Evolutionary conservation across 768 basidiomycete species (phyloP).

Genomic region (Rhodotorula paludigena): DNA sequence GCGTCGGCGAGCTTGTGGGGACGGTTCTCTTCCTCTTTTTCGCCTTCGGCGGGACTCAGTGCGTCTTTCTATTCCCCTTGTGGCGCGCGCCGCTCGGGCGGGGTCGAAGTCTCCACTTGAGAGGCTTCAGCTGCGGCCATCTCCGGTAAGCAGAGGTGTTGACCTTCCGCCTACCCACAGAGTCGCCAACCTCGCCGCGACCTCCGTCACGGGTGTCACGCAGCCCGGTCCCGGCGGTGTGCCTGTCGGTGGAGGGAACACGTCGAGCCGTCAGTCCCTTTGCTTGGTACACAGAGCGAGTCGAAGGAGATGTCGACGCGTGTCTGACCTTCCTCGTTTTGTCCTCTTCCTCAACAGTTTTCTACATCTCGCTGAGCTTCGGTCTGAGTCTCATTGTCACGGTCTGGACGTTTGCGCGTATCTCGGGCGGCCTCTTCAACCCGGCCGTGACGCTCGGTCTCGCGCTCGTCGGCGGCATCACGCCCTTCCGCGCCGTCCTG

Average conservation of each 20-base stretch:
- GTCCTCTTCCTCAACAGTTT: not conserved
- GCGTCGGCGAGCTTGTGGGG: slow-evolving; percentile 26
- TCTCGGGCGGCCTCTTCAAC: slow-evolving; percentile 13
- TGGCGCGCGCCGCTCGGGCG: too few species aligned
- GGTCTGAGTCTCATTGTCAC: slow-evolving; percentile 36
- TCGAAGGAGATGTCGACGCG: too few species aligned
- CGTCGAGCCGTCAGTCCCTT: slow-evolving; percentile 14
- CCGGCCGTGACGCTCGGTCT: slow-evolving; percentile 35
- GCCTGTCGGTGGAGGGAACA: slow-evolving; percentile 26
- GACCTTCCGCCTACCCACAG: not conserved
- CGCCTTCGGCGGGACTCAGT: slow-evolving; percentile 9
- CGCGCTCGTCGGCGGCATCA: slow-evolving; percentile 36
- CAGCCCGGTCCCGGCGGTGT: slow-evolving; percentile 3
- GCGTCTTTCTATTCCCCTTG: not conserved
- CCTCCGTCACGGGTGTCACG: slow-evolving; percentile 14
- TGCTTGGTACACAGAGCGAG: not conserved
- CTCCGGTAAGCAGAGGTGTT: not conserved
- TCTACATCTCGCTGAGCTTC: slow-evolving; percentile 38
- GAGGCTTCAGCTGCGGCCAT: too few species aligned
- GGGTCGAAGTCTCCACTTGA: too few species aligned
- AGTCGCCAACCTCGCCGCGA: slow-evolving; percentile 12
- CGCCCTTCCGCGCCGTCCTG: slow-evolving; percentile 28
- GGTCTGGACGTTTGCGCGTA: slow-evolving; percentile 31
- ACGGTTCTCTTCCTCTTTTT: slow-evolving; percentile 24
- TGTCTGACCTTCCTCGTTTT: too few species aligned